phyloP scores from a whole-genome alignment of 31 red algal species.

The Asparagopsis taxiformis region DNA sequence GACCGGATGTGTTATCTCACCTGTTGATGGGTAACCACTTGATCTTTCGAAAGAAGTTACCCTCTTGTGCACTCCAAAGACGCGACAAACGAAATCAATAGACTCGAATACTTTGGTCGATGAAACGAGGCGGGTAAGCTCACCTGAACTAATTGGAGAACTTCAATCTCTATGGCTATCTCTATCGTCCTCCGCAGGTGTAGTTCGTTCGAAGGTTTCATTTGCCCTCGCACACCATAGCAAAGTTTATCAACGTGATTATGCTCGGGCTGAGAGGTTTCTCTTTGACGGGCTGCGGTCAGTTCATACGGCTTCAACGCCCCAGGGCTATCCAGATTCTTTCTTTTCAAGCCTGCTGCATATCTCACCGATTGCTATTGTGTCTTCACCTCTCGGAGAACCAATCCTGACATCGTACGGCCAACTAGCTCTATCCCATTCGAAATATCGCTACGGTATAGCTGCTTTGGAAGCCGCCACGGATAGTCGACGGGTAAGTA shows the following conservation, averaged over 20 bases:
- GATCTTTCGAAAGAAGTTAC: constrained; percentile 49
- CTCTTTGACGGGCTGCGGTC: constrained; percentile 66
- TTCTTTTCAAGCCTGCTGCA: constrained; percentile 39
- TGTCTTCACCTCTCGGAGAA: constrained; percentile 48
- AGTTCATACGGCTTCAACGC: constrained; percentile 23
- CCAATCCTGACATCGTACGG: constrained; percentile 55
- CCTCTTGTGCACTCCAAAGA: constrained; percentile 46
- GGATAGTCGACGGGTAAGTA: constrained; percentile 36
- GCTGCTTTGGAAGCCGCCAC: constrained; percentile 54
- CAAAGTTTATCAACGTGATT: constrained; percentile 40
- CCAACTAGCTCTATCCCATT: constrained; percentile 28
- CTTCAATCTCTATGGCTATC: constrained; percentile 54
- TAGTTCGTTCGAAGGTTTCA: constrained; percentile 51
- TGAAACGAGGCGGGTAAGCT: constrained; percentile 65
- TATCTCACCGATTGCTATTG: constrained; percentile 55
- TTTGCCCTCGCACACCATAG: constrained; percentile 63
- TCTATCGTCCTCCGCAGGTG: constrained; percentile 44
- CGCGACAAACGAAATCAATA: constrained; percentile 17
- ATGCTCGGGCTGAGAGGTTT: constrained; percentile 58
- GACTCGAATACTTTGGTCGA: constrained; percentile 56
- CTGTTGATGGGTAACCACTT: constrained; percentile 64
- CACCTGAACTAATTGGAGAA: constrained; percentile 59
- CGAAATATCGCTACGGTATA: constrained; percentile 71
- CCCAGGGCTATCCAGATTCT: constrained; percentile 33
- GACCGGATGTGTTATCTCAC: constrained; percentile 66